These are phyloP conservation scores for Thielaviopsis punctulata DNA, from an alignment of 2,329 filamentous ascomycete species.

Conservation along the genomic window DNA sequence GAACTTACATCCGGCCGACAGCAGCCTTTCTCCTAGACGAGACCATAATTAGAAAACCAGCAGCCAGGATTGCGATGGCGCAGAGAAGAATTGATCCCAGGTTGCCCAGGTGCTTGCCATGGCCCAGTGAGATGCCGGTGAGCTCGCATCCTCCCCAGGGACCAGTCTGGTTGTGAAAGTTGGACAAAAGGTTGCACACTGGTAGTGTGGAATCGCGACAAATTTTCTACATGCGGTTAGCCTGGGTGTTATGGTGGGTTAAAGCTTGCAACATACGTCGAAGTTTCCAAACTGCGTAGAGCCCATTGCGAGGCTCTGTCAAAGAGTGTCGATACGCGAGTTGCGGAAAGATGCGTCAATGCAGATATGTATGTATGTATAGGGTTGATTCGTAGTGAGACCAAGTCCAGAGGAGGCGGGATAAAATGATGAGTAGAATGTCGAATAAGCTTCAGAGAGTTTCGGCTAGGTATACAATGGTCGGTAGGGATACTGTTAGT, in stretches of 20 bases:
- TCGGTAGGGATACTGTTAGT: neutral
- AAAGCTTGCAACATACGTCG: slow-evolving; percentile 24
- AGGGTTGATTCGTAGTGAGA: too few species aligned
- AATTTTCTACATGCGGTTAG: slow-evolving; percentile 41
- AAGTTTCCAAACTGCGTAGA: slow-evolving; percentile 46
- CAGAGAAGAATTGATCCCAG: slow-evolving; percentile 81
- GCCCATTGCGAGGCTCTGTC: slow-evolving; percentile 28
- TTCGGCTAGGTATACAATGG: too few species aligned
- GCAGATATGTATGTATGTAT: neutral
- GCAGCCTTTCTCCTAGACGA: slow-evolving; percentile 86
- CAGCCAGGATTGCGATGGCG: slow-evolving; percentile 54
- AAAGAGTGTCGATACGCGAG: neutral
- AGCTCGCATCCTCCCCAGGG: slow-evolving; percentile 55
- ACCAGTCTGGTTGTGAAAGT: slow-evolving; percentile 40
- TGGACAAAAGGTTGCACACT: slow-evolving; percentile 62
- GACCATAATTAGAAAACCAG: slow-evolving; percentile 52
- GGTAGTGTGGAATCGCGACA: slow-evolving; percentile 72
- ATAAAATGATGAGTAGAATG: neutral
- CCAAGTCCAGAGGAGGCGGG: too few species aligned
- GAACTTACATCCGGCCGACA: slow-evolving; percentile 66
- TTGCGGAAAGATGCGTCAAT: neutral
- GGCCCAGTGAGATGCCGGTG: slow-evolving; percentile 54
- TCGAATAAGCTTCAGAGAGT: too few species aligned
- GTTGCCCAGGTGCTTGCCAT: slow-evolving; percentile 55
- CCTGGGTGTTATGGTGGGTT: neutral